Evolutionary conservation across 108 stramenopile genomes (phyloP).

Genomic region (Fragilariopsis cylindrus): DNA sequence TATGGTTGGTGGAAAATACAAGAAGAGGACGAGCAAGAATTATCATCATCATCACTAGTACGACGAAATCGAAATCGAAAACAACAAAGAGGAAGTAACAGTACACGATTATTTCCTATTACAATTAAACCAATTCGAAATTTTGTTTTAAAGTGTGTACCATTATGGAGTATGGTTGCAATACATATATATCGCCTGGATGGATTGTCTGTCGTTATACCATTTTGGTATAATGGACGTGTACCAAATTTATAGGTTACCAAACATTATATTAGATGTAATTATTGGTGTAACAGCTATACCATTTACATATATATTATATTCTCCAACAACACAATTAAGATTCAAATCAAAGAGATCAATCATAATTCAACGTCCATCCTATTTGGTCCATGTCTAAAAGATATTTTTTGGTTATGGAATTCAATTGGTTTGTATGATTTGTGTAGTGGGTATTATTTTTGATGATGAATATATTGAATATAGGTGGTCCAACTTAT

Average conservation of each 20-base stretch:
- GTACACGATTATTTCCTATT: not conserved
- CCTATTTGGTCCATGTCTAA: not conserved
- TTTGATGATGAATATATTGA: constrained; percentile 2
- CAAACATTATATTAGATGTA: constrained; percentile 30
- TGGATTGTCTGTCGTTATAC: constrained; percentile 26
- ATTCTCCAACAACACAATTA: not conserved
- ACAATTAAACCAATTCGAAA: not conserved
- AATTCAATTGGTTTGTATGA: constrained; percentile 32
- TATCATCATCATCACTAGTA: not conserved
- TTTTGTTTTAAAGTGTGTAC: constrained; percentile 16
- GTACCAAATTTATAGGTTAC: constrained; percentile 30
- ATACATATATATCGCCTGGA: constrained; percentile 29
- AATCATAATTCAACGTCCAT: not conserved
- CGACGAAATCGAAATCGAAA: not conserved
- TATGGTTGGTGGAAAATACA: constrained; percentile 19
- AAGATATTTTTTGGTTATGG: constrained; percentile 26
- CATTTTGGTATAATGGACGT: constrained; percentile 16
- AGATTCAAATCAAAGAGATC: not conserved
- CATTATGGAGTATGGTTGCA: constrained; percentile 24
- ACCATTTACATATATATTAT: constrained; percentile 9
- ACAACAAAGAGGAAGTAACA: not conserved
- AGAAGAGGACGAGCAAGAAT: not conserved
- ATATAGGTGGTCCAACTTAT: constrained; percentile 11
- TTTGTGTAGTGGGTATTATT: constrained; percentile 28
- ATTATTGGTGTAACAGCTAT: constrained; percentile 20